Evolutionary conservation across 768 basidiomycete genomes (phyloP).

Genomic region (Rhodotorula taiwanensis): DNA sequence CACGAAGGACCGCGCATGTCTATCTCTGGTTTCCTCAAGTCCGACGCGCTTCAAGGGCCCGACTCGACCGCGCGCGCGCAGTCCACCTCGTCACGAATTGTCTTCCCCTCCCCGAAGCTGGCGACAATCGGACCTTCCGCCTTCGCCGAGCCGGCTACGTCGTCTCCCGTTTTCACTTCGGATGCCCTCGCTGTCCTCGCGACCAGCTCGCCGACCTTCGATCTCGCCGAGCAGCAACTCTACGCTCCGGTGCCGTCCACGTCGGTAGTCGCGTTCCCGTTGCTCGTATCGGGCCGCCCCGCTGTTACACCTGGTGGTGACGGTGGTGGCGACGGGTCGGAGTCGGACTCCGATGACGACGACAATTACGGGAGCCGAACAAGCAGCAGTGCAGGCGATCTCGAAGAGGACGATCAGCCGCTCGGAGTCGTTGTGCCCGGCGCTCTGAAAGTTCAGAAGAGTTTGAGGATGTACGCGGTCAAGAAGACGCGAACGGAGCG

Average conservation of each 20-base stretch:
- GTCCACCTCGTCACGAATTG: too few species aligned
- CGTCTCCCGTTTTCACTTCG: too few species aligned
- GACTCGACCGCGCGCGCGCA: too few species aligned
- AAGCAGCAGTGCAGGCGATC: background rate
- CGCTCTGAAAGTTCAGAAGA: constrained; percentile 72
- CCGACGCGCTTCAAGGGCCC: too few species aligned
- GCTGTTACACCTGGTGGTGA: background rate
- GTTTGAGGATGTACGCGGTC: constrained; percentile 53
- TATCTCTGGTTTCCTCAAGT: background rate
- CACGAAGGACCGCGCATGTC: background rate
- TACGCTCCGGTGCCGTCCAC: background rate
- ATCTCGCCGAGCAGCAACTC: background rate
- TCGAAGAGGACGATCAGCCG: constrained; percentile 59
- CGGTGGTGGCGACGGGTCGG: constrained; percentile 8
- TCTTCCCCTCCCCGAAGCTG: too few species aligned
- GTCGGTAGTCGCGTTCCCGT: too few species aligned
- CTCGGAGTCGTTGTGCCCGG: constrained; percentile 75
- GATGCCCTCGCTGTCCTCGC: too few species aligned
- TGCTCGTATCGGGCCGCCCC: too few species aligned
- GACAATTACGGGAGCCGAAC: background rate
- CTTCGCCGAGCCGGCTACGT: too few species aligned
- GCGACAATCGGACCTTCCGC: too few species aligned
- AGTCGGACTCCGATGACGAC: constrained; percentile 41
- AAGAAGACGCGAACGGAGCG: constrained; percentile 1
- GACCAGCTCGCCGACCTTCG: background rate